phyloP scores from a whole-genome alignment of 169 alveolate species.

The Plasmodium inui region DNA sequence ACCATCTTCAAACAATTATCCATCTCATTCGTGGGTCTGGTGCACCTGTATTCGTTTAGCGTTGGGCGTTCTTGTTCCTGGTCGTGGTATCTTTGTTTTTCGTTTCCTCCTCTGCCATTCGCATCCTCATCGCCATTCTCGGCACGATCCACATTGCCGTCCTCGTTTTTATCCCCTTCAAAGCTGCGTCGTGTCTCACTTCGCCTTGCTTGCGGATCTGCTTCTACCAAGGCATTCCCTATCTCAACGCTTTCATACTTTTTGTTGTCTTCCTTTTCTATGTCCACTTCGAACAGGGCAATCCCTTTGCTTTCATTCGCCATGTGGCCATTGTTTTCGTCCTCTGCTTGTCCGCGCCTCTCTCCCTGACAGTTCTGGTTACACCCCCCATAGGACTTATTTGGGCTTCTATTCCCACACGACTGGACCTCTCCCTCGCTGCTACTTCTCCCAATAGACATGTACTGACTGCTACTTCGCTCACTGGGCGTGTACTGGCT shows the following conservation, averaged over 20 bases:
- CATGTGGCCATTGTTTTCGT: not conserved
- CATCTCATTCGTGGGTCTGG: slow-evolving; percentile 8
- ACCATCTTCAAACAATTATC: slow-evolving; percentile 1
- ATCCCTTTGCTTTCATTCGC: not conserved
- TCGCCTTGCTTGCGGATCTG: not conserved
- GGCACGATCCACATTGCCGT: not conserved
- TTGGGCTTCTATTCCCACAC: not conserved
- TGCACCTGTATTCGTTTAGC: not conserved
- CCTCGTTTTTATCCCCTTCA: not conserved
- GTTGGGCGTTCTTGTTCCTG: not conserved
- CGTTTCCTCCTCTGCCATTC: not conserved
- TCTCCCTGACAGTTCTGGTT: not conserved
- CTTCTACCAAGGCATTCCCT: not conserved
- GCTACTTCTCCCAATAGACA: not conserved
- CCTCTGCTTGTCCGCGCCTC: not conserved
- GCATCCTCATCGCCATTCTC: not conserved
- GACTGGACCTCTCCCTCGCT: not conserved
- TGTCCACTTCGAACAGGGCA: not conserved
- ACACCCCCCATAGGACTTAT: not conserved
- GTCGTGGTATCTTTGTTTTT: not conserved
- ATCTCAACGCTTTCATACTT: not conserved
- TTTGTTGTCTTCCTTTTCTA: not conserved
- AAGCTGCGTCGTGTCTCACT: not conserved
- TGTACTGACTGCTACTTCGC: not conserved
- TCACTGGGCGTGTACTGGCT: not conserved